phyloP scores from a whole-genome alignment of 306 rosid genomes.

The Quercus engelmannii region DNA sequence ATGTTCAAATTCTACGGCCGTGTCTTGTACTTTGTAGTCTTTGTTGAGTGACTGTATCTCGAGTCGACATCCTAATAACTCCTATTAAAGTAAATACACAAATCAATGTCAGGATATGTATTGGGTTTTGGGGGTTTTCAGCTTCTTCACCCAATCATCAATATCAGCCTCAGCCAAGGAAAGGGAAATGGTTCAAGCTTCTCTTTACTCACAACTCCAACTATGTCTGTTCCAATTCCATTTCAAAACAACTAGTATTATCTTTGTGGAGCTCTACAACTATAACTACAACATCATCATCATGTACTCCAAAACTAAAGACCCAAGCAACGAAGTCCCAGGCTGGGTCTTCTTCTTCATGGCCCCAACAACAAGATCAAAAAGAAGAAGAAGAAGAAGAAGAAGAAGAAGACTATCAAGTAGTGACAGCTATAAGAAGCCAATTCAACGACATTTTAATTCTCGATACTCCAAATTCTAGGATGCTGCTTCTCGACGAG shows the following conservation, averaged over 20 bases:
- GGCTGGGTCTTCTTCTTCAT: slow-evolving; percentile 3
- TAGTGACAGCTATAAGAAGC: slow-evolving; percentile 42
- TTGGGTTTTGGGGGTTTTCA: slow-evolving; percentile 4
- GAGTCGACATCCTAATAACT: neutral
- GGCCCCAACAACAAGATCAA: neutral
- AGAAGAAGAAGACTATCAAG: slow-evolving; percentile 51
- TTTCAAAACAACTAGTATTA: neutral
- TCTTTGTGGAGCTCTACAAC: neutral
- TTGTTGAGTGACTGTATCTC: neutral
- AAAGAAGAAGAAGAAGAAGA: slow-evolving; percentile 4
- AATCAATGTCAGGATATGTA: slow-evolving; percentile 24
- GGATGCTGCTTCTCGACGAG: slow-evolving; percentile 87
- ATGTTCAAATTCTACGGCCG: neutral
- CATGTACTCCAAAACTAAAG: neutral
- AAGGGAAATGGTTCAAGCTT: neutral
- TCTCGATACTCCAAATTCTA: slow-evolving; percentile 59
- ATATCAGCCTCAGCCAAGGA: neutral
- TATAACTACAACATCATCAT: neutral
- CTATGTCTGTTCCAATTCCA: neutral
- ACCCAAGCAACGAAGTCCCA: slow-evolving; percentile 6
- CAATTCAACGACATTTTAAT: slow-evolving; percentile 68
- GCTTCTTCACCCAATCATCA: too few relatives aligned
- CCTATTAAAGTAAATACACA: neutral
- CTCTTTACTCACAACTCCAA: slow-evolving; percentile 2
- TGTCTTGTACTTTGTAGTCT: neutral